These are phyloP conservation scores for Naganishia cerealis DNA, from an alignment of 1,284 basidiomycete genomes.

Conservation along the genomic window DNA sequence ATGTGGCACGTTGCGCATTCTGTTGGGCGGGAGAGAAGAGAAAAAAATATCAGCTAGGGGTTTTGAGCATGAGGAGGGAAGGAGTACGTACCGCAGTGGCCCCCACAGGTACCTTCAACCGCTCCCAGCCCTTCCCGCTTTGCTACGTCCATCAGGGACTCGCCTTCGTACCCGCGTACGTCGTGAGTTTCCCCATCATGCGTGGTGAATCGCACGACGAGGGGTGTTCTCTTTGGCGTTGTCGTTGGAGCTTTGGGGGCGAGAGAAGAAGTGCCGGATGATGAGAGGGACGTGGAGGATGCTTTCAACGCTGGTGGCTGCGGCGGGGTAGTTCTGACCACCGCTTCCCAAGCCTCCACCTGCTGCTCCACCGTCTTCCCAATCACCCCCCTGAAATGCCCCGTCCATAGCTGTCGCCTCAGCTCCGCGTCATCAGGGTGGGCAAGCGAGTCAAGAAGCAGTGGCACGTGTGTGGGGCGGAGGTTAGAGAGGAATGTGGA, in stretches of 20 bases:
- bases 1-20: constrained; percentile 56
- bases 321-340: not conserved
- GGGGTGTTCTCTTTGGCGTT: constrained; percentile 10
- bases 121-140: constrained; percentile 48
- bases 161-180: constrained; percentile 44
- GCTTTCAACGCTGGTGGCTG: not conserved
- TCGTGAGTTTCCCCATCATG: constrained; percentile 38
- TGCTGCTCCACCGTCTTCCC: constrained; percentile 68
- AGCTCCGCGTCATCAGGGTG: constrained; percentile 28
- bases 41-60: not conserved
- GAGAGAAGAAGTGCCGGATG: not conserved
- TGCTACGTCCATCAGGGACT: constrained; percentile 48
- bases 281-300: too few species aligned
- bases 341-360: constrained; percentile 42
- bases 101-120: constrained; percentile 54
- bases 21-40: constrained; percentile 11
- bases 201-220: constrained; percentile 44
- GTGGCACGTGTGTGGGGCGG: constrained; percentile 60
- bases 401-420: constrained; percentile 38
- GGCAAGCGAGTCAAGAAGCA: constrained; percentile 60
- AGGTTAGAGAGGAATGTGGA: constrained; percentile 75
- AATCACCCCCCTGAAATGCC: constrained; percentile 71
- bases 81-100: constrained; percentile 47
- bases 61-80: constrained; percentile 5
- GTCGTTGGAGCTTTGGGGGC: not conserved